Base-by-base conservation (phyloP, 2,329 filamentous ascomycete genomes). In the Hawksworthiomyces lignivorus region DNA sequence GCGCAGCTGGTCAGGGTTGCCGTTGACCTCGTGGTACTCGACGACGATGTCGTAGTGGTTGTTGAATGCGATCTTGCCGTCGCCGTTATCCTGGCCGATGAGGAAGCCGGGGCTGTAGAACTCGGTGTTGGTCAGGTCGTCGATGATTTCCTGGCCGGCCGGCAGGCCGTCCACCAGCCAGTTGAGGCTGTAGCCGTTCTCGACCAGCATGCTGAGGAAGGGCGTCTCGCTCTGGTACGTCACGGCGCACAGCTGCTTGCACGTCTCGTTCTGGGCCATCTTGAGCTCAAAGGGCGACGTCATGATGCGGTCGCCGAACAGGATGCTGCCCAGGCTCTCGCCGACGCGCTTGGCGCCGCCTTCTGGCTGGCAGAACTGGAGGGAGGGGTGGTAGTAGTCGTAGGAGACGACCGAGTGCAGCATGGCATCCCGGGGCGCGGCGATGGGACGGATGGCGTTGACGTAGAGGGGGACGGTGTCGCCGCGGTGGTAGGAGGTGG, bases 241-340 rank as follows among this genome's bases (percentile, higher is more conserved):
- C 31, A 75, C 70, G 21, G 72, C 66, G 62, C 92, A 98, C 4
- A 94, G 70, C 14, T 74, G 63, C 61, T 90, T 92, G 69, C 92
- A 98, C 0, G 81, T 82, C 62, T 96, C 85, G 59, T 98, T 92
- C 48, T 79, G 69, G 42, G 67, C 79, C 89, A 98, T 96, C 52
- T 79, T 76, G 47, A 97, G 70, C 57, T 95, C 80, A 57, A 94
- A 95, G 0, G 90, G 87, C 27, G 90, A 97, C 36, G 87, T 94
- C 67, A 87, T 87, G 67, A 98, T 98, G 43, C 92, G 80, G 65
- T 98, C 92, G 52, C 92, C 92, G 54, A 98, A 98, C 39, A 98
- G 66, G 58, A 98, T 98, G 70, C 90, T 96, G 19, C 92, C 92
- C 49, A 98, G 64, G 50, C 86, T 92, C 66, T 96, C 92, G 30